A percentile compares a stretch with the other conserved stretches of the same genome.
phyloP scores from a whole-genome alignment of 2,329 filamentous ascomycete species.

The Talaromyces funiculosus region DNA sequence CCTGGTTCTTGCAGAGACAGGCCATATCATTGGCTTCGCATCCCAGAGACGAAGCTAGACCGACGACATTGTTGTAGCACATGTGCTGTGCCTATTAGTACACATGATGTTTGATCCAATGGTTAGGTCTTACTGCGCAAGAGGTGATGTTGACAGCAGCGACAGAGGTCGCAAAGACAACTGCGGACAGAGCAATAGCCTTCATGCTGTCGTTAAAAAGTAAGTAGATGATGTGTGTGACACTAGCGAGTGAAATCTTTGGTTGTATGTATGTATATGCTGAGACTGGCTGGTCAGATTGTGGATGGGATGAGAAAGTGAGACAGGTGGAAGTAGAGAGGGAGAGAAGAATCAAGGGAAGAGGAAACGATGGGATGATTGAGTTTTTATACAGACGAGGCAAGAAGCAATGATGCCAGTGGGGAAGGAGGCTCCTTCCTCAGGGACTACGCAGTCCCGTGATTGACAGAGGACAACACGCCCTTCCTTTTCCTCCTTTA shows the following conservation, averaged over 20 bases:
- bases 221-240: neutral
- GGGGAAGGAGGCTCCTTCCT: slow-evolving; percentile 6
- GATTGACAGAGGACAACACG: neutral
- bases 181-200: slow-evolving; percentile 3
- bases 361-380: neutral
- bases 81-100: slow-evolving; percentile 28
- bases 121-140: slow-evolving; percentile 7
- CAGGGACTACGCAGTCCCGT: neutral
- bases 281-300: neutral
- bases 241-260: neutral
- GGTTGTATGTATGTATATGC: neutral
- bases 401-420: neutral
- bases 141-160: slow-evolving; percentile 5
- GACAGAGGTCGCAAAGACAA: slow-evolving; percentile 5
- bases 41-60: slow-evolving; percentile 33
- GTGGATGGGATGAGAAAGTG: neutral
- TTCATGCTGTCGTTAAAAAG: slow-evolving; percentile 6
- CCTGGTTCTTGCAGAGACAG: slow-evolving; percentile 37
- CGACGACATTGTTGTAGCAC: slow-evolving; percentile 43
- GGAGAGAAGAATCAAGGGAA: neutral
- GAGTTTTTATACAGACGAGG: neutral
- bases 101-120: neutral
- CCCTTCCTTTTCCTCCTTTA: neutral
- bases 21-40: slow-evolving; percentile 32
- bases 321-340: neutral